Percentiles rank a stretch among this genome's conserved stretches.
These are phyloP conservation scores for Barnettozyma siamensis DNA, from an alignment of 805 yeast genomes.

Conservation along the genomic window DNA sequence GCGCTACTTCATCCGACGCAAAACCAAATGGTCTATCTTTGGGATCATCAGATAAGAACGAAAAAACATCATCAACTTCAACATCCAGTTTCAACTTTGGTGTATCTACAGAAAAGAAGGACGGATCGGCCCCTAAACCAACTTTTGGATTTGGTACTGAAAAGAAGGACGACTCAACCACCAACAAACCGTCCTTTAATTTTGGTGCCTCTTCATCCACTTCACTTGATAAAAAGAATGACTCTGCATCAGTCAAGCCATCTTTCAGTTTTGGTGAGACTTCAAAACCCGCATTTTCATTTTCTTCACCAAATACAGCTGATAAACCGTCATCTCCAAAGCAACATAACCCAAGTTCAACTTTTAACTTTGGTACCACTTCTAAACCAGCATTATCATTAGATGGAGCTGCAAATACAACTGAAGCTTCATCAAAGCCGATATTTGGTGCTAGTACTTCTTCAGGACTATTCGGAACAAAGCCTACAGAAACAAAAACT, in stretches of 20 bases:
- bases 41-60: background rate
- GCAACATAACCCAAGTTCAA: background rate
- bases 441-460: no score
- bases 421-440: no score
- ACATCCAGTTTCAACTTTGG: conserved; percentile 8
- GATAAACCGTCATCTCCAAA: background rate
- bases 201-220: conserved; percentile 7
- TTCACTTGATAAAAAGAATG: background rate
- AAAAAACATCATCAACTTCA: conserved; percentile 3
- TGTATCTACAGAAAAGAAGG: conserved; percentile 3
- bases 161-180: background rate
- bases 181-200: conserved; percentile 2
- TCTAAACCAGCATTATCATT: background rate
- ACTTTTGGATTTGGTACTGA: conserved; percentile 6
- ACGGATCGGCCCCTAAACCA: no score
- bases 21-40: no score
- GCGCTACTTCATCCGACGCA: no score
- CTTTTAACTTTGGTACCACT: background rate
- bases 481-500: no score
- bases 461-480: no score
- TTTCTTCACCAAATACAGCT: background rate
- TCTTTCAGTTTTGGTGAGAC: background rate
- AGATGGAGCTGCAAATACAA: no score
- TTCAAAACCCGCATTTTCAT: background rate
- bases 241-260: background rate